phyloP scores from a whole-genome alignment of 768 basidiomycete species.

The Dictyophora rubrovolvata region DNA sequence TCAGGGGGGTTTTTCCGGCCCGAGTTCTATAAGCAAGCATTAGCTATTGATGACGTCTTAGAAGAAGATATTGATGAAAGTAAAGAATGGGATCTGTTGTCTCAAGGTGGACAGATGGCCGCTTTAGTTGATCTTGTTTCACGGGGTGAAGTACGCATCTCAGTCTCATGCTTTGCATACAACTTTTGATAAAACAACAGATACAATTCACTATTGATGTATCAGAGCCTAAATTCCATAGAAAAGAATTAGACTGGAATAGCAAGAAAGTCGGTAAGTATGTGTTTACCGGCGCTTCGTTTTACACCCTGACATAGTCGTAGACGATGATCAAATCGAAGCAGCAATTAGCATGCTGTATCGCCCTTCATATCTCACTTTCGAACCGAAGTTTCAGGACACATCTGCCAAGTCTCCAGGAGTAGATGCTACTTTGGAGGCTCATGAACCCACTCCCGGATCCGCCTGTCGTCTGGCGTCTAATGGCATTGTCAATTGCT shows the following conservation, averaged over 20 bases:
- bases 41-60: constrained; percentile 48
- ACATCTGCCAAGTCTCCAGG: background rate
- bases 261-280: constrained; percentile 77
- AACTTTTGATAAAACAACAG: constrained; percentile 26
- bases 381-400: constrained; percentile 18
- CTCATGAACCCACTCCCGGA: background rate
- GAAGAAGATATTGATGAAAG: constrained; percentile 39
- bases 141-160: constrained; percentile 51
- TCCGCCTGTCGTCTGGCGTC: background rate
- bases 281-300: too few species aligned
- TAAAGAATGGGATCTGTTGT: constrained; percentile 71
- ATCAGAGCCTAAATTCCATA: constrained; percentile 43
- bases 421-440: background rate
- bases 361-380: constrained; percentile 30
- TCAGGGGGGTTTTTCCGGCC: constrained; percentile 52
- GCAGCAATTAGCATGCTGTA: constrained; percentile 24
- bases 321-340: constrained; percentile 83
- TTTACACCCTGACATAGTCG: background rate
- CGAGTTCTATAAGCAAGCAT: constrained; percentile 66
- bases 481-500: background rate
- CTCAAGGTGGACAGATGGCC: constrained; percentile 74
- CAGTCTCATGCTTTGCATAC: background rate
- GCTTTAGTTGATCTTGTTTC: constrained; percentile 75
- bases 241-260: constrained; percentile 62
- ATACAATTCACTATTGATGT: constrained; percentile 67